Conservation (phyloP, 1,284 basidiomycete species). For the Apiotrichum domesticum region DNA sequence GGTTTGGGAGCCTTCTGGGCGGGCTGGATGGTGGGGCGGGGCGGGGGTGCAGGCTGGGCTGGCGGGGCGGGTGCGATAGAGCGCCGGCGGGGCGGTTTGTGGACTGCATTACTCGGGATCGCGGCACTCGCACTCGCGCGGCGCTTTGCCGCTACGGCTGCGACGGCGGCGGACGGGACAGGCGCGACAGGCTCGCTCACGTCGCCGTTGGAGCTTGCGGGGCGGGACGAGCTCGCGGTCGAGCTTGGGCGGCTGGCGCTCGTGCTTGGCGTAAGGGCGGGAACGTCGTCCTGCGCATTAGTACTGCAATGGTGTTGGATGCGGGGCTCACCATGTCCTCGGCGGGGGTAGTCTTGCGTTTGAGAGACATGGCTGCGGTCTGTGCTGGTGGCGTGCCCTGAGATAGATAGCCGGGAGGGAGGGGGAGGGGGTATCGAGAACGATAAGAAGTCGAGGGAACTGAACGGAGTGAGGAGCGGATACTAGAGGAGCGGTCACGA, state of each 20-base stretch:
- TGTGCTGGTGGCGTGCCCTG: too few species aligned
- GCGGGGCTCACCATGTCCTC: not conserved
- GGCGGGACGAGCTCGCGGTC: not conserved
- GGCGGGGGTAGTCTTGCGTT: constrained; percentile 9
- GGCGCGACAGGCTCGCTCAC: not conserved
- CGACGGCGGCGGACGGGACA: not conserved
- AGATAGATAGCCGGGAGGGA: too few species aligned
- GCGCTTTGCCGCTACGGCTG: too few species aligned
- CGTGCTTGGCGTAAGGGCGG: not conserved
- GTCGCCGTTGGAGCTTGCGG: not conserved
- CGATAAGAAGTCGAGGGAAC: too few species aligned
- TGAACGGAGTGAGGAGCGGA: too few species aligned
- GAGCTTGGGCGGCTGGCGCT: not conserved
- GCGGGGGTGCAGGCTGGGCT: too few species aligned
- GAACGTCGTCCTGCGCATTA: not conserved
- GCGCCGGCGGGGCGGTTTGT: too few species aligned
- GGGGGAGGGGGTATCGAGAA: too few species aligned
- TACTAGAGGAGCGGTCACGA: too few species aligned
- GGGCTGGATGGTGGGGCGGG: too few species aligned
- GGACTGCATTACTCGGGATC: not conserved
- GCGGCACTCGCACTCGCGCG: not conserved
- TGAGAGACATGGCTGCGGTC: not conserved
- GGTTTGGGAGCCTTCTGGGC: too few species aligned
- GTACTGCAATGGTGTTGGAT: not conserved
- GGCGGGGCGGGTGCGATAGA: too few species aligned